Conservation (phyloP, 306 rosid species). For the Dicorynia guianensis region DNA sequence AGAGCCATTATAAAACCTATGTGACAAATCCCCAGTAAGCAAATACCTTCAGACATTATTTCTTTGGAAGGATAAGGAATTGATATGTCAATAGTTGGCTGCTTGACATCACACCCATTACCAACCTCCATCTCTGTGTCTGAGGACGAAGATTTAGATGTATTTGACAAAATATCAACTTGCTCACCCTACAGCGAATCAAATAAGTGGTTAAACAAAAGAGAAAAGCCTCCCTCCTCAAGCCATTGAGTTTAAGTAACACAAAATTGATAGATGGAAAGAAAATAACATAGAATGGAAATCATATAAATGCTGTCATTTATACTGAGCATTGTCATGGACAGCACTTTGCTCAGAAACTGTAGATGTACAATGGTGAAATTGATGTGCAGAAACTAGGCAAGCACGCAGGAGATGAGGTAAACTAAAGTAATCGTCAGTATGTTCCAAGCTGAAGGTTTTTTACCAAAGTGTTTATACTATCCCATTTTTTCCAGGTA, state of each 20-base stretch:
- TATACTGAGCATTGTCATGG: not conserved
- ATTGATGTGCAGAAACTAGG: not conserved
- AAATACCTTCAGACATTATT: conserved; percentile 60
- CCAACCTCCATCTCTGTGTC: conserved; percentile 42
- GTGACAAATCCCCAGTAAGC: not conserved
- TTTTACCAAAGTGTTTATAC: too few species aligned
- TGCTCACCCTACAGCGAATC: conserved; percentile 38
- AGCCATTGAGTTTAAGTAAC: not conserved
- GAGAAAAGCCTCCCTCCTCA: not conserved
- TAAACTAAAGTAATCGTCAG: not conserved
- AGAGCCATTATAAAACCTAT: not conserved
- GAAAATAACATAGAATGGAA: not conserved
- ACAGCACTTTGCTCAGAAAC: not conserved
- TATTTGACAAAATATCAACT: conserved; percentile 59
- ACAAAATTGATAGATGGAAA: not conserved
- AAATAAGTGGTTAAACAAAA: not conserved
- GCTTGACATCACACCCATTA: conserved; percentile 35
- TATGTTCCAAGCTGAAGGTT: not conserved
- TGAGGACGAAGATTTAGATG: conserved; percentile 63
- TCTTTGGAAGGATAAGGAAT: conserved; percentile 24
- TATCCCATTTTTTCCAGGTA: too few species aligned
- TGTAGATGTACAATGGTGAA: not conserved
- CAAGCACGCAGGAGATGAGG: not conserved
- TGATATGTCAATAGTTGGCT: conserved; percentile 15
- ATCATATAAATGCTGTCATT: too few species aligned